phyloP scores from a whole-genome alignment of 1,139 yeast species.

The Lodderomyces beijingensis region DNA sequence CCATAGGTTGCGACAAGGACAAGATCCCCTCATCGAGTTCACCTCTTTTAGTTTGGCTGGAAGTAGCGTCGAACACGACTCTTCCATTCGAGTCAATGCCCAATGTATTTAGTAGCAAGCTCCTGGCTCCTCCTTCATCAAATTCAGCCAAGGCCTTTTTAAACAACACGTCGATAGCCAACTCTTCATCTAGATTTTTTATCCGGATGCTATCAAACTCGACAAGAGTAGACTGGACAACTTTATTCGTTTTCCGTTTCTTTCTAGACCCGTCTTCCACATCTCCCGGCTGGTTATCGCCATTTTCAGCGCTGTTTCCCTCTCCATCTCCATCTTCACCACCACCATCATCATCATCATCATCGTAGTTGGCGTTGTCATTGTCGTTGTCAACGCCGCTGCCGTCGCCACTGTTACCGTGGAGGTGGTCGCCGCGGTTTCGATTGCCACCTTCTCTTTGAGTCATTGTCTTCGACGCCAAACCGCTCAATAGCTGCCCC shows the following conservation, averaged over 20 bases:
- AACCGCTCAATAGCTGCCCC: constrained; percentile 77
- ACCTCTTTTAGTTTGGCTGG: constrained; percentile 16
- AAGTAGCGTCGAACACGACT: constrained; percentile 59
- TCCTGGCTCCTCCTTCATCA: constrained; percentile 94
- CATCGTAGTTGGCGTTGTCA: not conserved
- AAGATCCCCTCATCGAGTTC: constrained; percentile 9
- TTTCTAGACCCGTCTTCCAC: constrained; percentile 17
- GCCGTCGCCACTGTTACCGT: constrained; percentile 14
- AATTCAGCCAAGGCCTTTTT: constrained; percentile 87
- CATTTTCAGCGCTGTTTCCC: constrained; percentile 16
- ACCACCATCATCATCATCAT: constrained; percentile 6
- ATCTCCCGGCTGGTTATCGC: constrained; percentile 16
- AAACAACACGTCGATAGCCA: constrained; percentile 82
- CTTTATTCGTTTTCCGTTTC: constrained; percentile 36
- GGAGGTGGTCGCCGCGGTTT: not conserved
- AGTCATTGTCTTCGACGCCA: constrained; percentile 28
- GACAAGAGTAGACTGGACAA: constrained; percentile 42
- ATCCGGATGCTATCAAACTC: constrained; percentile 59
- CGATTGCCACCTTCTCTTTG: constrained; percentile 11
- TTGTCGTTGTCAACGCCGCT: constrained; percentile 18
- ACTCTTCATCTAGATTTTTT: constrained; percentile 71
- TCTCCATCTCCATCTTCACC: constrained; percentile 8
- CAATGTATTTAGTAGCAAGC: constrained; percentile 70
- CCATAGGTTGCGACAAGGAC: no score
- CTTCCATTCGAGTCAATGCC: constrained; percentile 54